Evolutionary conservation across 495 filamentous ascomycete species (phyloP).

Genomic region (Daldinia concentrica): DNA sequence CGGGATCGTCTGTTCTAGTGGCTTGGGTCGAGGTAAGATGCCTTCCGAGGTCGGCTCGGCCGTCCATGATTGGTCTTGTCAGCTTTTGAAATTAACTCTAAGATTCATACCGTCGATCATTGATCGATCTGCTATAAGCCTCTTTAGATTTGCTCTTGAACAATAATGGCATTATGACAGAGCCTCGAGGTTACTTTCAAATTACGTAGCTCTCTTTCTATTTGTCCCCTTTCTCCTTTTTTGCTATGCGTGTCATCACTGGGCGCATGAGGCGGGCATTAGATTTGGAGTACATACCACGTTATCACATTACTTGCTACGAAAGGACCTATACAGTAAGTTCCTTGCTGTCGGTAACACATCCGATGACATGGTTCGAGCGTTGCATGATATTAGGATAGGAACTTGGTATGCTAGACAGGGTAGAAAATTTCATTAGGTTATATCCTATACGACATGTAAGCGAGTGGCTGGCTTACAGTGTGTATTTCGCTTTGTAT

Average conservation of each 20-base stretch:
- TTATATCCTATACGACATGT: neutral
- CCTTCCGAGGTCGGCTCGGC: neutral
- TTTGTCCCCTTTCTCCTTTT: neutral
- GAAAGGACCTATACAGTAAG: slow-evolving; percentile 4
- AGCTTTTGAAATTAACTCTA: slow-evolving; percentile 1
- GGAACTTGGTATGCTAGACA: slow-evolving; percentile 2
- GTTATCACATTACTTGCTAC: neutral
- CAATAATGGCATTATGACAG: neutral
- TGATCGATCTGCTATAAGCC: neutral
- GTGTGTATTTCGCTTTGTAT: neutral
- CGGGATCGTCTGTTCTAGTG: slow-evolving; percentile 5
- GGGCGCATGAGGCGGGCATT: neutral
- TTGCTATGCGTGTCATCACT: neutral
- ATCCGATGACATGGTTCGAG: slow-evolving; percentile 19
- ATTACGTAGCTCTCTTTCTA: slow-evolving; percentile 2
- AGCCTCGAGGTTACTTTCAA: slow-evolving; percentile 1
- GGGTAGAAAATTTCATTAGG: slow-evolving; percentile 13
- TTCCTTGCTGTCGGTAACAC: slow-evolving; percentile 18
- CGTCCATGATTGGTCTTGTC: neutral
- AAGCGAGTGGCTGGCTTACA: neutral
- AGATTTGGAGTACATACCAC: neutral
- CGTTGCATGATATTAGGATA: slow-evolving; percentile 10
- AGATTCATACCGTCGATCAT: slow-evolving; percentile 5
- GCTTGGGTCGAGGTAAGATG: neutral
- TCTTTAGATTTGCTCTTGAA: neutral